Conservation (phyloP, 257 asterid species). For the Cordia subcordata region DNA sequence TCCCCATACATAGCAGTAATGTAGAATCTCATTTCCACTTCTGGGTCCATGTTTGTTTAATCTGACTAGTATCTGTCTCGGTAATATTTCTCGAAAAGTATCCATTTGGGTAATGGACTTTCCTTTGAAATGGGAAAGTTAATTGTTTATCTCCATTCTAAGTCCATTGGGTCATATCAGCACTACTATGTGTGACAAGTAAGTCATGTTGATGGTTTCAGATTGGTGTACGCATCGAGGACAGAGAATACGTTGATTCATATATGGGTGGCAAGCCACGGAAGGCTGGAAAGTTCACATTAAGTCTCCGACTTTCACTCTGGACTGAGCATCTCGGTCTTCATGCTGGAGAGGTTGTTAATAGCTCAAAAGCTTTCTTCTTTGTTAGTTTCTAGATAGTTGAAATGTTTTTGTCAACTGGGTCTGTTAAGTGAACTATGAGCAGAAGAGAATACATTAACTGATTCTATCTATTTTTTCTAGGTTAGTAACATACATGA, state of each 20-base stretch:
- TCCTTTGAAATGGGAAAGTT: no score
- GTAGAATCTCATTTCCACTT: no score
- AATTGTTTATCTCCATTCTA: no score
- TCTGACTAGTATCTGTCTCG: no score
- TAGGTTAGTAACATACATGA: slow-evolving; percentile 69
- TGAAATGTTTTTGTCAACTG: background rate
- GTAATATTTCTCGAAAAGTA: no score
- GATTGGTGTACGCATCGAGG: slow-evolving; percentile 88
- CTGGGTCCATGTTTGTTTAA: no score
- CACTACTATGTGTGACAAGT: background rate
- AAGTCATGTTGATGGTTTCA: slow-evolving; percentile 27
- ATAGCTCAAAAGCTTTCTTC: background rate
- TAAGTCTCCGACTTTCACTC: slow-evolving; percentile 80
- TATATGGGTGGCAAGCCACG: slow-evolving; percentile 74
- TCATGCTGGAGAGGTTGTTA: slow-evolving; percentile 58
- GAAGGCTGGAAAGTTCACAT: slow-evolving; percentile 88
- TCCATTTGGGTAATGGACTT: no score
- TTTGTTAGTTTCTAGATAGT: background rate
- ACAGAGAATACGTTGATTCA: slow-evolving; percentile 77
- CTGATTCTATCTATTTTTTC: background rate
- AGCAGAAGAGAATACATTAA: no score
- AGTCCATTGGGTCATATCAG: background rate
- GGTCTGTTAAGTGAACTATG: no score
- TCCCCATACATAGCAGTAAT: no score
- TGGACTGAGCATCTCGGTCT: slow-evolving; percentile 99